A percentile compares a stretch with the other conserved stretches of the same genome.
phyloP scores from a whole-genome alignment of 305 asterid genomes.

The Fraxinus xanthoxyloides region DNA sequence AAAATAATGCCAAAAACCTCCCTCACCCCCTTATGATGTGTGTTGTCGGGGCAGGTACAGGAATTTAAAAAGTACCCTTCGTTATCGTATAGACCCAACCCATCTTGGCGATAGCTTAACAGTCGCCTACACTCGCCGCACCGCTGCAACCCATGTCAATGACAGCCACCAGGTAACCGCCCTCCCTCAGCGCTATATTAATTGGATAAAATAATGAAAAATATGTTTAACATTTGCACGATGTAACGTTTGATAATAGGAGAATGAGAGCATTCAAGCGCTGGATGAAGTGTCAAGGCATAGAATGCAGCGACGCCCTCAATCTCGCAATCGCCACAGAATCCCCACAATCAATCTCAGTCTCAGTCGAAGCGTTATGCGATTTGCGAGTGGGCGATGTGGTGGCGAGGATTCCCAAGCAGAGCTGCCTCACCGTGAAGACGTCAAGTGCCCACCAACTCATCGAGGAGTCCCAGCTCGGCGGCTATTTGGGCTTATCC shows the following conservation, averaged over 20 bases:
- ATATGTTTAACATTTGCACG: background rate
- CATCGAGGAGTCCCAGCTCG: constrained; percentile 70
- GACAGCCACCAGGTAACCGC: constrained; percentile 41
- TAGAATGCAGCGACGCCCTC: constrained; percentile 78
- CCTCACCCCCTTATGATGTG: too few species aligned
- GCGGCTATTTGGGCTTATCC: constrained; percentile 64
- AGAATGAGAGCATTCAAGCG: constrained; percentile 73
- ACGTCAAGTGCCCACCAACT: constrained; percentile 61
- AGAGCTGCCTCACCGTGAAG: constrained; percentile 72
- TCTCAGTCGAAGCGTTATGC: constrained; percentile 54
- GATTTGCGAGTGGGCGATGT: constrained; percentile 75
- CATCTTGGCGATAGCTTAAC: background rate
- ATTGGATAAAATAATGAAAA: background rate
- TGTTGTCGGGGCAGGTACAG: too few species aligned
- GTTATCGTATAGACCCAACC: background rate
- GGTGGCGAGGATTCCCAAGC: constrained; percentile 79
- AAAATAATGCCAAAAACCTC: too few species aligned
- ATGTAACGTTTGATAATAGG: constrained; percentile 28
- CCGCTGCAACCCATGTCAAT: constrained; percentile 18
- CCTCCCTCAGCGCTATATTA: background rate
- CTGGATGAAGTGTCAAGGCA: constrained; percentile 73
- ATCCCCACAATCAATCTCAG: constrained; percentile 22
- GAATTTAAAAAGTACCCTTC: too few species aligned
- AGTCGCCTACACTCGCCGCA: background rate
- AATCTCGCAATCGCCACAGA: constrained; percentile 27